Evolutionary conservation across 192 early-diverging fungal species (phyloP), one percentile per base, ranked within the genome.

Genomic region (Pilaira anomala): DNA sequence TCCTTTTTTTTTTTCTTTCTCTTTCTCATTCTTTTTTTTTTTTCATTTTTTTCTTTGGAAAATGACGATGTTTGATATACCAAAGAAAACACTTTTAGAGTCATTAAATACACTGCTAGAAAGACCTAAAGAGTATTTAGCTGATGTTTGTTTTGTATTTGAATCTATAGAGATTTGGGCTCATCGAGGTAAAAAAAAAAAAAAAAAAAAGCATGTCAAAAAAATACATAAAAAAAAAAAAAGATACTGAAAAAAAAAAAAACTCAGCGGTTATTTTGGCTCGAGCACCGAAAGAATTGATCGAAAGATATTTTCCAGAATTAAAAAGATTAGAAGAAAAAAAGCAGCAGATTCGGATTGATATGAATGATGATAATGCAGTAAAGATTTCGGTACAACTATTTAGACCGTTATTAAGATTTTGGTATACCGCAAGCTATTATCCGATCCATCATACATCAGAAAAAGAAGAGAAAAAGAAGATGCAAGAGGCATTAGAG

Each of bases 361-460:
- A 52, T 52, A 52, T 52, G 19, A 52, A 26, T 24, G 1, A 14
- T 51, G 1, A 14, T 51, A 24, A 13, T 4, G n/a, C 24, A 52
- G 12, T 14, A 22, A 22, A 1, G n/a, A 25, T 52, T 52, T 52
- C 33, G 33, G 33, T 36, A 36, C 33, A 28, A 22, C 13, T 7
- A 22, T 25, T 52, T 52, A 52, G 33, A 36, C 7, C 33, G 33
- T 36, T 36, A 36, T 48, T 66, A 48, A 56, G 57, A 7, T 70
- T 65, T 33, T 70, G 68, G 68, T 70, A 70, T 48, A 70, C 68
- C n/a, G 55, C 62, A 2, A 39, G 21, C 9, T 65, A 64, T 59
- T 18, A n/a, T 25, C n/a, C 39, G 7, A 13, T 28, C 33, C 13
- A 9, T 7, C 7, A 12, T 13, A 13, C 11, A 16, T n/a, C 5